Evolutionary conservation across 768 basidiomycete genomes (phyloP).

Genomic region (Amanita exitialis): DNA sequence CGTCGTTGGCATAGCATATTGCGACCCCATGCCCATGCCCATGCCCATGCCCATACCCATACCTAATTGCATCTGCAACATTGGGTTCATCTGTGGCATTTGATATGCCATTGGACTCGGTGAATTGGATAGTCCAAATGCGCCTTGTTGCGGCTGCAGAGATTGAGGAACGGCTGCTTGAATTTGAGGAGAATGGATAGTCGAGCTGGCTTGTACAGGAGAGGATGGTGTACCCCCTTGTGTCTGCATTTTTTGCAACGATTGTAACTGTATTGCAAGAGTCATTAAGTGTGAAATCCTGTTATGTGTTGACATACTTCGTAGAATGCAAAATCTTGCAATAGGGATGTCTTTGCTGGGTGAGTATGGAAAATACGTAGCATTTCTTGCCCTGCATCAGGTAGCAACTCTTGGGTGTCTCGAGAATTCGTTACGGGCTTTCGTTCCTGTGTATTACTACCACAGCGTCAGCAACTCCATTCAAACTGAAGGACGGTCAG

Average conservation of each 20-base stretch:
- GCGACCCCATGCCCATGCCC: slow-evolving; percentile 35
- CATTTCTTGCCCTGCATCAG: slow-evolving; percentile 96
- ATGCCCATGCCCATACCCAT: slow-evolving; percentile 43
- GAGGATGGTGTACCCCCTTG: slow-evolving; percentile 25
- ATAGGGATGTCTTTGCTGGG: slow-evolving; percentile 82
- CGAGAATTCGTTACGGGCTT: slow-evolving; percentile 98
- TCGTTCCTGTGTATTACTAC: slow-evolving; percentile 91
- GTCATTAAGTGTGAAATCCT: background rate
- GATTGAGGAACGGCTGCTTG: slow-evolving; percentile 18
- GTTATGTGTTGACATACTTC: slow-evolving; percentile 44
- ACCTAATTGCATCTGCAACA: slow-evolving; percentile 55
- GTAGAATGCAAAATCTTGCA: slow-evolving; percentile 91
- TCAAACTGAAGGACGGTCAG: slow-evolving; percentile 11
- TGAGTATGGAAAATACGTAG: slow-evolving; percentile 91
- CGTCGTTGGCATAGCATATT: slow-evolving; percentile 44
- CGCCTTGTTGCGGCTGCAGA: slow-evolving; percentile 31
- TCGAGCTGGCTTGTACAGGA: slow-evolving; percentile 25
- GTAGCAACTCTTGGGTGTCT: slow-evolving; percentile 93
- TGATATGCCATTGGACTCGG: slow-evolving; percentile 47
- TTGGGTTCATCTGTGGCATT: slow-evolving; percentile 49
- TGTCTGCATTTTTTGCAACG: slow-evolving; percentile 65
- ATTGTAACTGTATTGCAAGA: slow-evolving; percentile 49
- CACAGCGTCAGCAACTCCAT: background rate
- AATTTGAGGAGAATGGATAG: slow-evolving; percentile 30
- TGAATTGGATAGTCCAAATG: slow-evolving; percentile 33